phyloP scores from a whole-genome alignment of 192 early-diverging fungal species.

The Coemansia sp. region DNA sequence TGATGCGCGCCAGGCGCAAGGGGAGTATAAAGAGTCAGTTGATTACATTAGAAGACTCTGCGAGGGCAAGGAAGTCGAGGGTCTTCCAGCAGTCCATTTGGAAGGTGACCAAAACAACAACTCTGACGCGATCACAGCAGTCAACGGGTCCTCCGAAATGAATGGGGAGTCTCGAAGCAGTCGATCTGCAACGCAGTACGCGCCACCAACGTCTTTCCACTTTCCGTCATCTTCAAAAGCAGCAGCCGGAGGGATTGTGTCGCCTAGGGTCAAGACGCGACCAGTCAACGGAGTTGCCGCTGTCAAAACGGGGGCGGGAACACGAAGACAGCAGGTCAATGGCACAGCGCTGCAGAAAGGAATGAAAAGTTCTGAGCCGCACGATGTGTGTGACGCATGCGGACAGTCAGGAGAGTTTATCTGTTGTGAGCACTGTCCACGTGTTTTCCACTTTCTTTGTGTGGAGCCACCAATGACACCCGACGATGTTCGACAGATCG shows the following conservation, averaged over 20 bases:
- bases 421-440: constrained; percentile 51
- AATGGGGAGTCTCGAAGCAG: background rate
- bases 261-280: background rate
- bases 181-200: background rate
- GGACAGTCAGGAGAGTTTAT: constrained; percentile 48
- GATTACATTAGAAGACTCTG: constrained; percentile 47
- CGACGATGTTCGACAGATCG: constrained; percentile 31
- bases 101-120: background rate
- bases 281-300: constrained; percentile 8
- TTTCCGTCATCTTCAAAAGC: background rate
- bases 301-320: background rate
- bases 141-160: background rate
- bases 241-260: constrained; percentile 5
- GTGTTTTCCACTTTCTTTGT: constrained; percentile 51
- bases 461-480: constrained; percentile 45
- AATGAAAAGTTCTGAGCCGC: constrained; percentile 2
- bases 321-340: background rate
- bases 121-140: background rate
- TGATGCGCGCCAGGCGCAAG: constrained; percentile 22
- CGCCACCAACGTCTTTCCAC: background rate
- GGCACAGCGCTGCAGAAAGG: background rate
- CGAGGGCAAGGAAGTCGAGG: constrained; percentile 25
- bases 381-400: constrained; percentile 52
- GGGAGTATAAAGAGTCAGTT: constrained; percentile 26
- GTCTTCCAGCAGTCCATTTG: background rate